Percentiles rank a stretch among this genome's conserved stretches.
Conservation (phyloP, 2,329 filamentous ascomycete species). For the Fusarium sp. region DNA sequence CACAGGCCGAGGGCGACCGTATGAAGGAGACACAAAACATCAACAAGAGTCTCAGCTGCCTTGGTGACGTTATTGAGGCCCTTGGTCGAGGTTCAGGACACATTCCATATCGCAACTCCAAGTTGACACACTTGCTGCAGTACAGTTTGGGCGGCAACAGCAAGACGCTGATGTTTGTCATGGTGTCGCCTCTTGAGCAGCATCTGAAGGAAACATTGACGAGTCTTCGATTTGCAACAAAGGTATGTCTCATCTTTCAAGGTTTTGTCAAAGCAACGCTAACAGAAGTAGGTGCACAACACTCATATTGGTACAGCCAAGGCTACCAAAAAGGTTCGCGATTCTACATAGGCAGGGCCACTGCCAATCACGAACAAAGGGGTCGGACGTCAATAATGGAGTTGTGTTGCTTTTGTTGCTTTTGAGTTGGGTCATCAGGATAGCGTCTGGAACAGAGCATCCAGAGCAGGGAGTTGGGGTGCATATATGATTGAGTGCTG, state of each 20-base stretch:
- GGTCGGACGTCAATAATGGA: neutral
- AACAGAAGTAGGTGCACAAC: slow-evolving; percentile 71
- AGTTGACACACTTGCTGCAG: slow-evolving; percentile 94
- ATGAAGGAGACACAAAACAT: slow-evolving; percentile 97
- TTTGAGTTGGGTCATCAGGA: slow-evolving; percentile 15
- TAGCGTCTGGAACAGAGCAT: slow-evolving; percentile 20
- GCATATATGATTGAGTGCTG: slow-evolving; percentile 36
- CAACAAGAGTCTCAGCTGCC: slow-evolving; percentile 90
- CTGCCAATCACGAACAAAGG: neutral
- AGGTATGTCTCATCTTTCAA: slow-evolving; percentile 61
- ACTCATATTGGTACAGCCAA: slow-evolving; percentile 92
- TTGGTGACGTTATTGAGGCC: slow-evolving; percentile 93
- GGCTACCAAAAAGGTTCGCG: slow-evolving; percentile 69
- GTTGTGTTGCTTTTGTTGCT: slow-evolving; percentile 3
- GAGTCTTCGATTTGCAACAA: slow-evolving; percentile 94
- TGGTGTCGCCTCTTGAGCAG: slow-evolving; percentile 90
- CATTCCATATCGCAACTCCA: slow-evolving; percentile 94
- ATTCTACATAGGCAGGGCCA: slow-evolving; percentile 40
- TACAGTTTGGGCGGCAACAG: slow-evolving; percentile 94
- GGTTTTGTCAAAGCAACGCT: neutral
- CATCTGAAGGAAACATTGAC: slow-evolving; percentile 94
- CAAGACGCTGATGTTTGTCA: slow-evolving; percentile 99
- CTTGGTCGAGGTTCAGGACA: slow-evolving; percentile 86
- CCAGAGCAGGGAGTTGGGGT: slow-evolving; percentile 34
- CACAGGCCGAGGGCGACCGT: slow-evolving; percentile 83